phyloP scores from a whole-genome alignment of 1,284 basidiomycete species.

The Austropuccinia psidii region DNA sequence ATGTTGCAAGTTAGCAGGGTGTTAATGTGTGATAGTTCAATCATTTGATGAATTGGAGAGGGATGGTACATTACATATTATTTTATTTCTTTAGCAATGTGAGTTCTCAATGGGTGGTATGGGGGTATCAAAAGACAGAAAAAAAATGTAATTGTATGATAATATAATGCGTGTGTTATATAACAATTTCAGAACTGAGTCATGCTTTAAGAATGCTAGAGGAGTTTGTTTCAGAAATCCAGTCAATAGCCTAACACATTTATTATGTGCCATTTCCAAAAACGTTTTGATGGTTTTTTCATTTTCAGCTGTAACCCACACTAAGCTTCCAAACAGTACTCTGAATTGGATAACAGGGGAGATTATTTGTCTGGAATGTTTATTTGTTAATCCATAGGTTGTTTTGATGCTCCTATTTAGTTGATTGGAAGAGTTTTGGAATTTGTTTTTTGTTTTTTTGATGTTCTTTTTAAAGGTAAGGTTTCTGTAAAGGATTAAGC shows the following conservation, averaged over 20 bases:
- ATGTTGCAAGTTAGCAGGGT: neutral
- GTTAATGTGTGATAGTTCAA: neutral
- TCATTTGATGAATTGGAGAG: neutral
- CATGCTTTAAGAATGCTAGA: neutral
- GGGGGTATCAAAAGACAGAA: neutral
- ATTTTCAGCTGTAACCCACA: neutral
- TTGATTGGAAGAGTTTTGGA: neutral
- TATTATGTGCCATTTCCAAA: neutral
- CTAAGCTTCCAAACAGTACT: conserved; percentile 9
- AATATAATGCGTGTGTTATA: neutral
- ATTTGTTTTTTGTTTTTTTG: neutral
- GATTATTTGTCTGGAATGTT: neutral
- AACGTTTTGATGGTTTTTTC: neutral
- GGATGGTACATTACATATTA: neutral
- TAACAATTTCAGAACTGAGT: neutral
- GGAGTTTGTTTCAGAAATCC: neutral
- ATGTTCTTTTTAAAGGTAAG: neutral
- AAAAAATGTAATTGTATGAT: neutral
- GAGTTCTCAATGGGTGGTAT: neutral
- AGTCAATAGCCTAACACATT: neutral
- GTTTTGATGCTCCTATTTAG: neutral
- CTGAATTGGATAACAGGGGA: neutral
- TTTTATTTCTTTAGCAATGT: neutral
- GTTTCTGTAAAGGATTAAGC: neutral
- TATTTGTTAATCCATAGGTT: neutral